phyloP scores from a whole-genome alignment of 1,284 basidiomycete species.

The Moesziomyces globuligerus region DNA sequence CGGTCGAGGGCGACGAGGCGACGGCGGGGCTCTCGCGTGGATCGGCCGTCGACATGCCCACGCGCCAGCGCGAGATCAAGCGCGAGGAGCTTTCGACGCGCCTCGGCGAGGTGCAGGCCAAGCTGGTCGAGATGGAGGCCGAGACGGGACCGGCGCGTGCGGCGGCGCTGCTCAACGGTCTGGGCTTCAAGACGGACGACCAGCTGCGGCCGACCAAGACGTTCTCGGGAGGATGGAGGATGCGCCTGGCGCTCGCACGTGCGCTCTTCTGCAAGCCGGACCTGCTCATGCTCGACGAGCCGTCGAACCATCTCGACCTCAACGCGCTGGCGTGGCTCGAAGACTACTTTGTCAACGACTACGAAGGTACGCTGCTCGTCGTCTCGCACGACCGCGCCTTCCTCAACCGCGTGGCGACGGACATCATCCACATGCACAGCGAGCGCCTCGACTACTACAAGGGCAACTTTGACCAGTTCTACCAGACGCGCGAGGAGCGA shows the following conservation, averaged over 20 bases:
- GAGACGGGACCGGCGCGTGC: constrained; percentile 95
- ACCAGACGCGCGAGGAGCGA: constrained; percentile 96
- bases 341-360: constrained; percentile 81
- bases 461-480: constrained; percentile 98
- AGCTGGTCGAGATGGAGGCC: constrained; percentile 95
- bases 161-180: constrained; percentile 85
- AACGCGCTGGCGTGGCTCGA: constrained; percentile 70
- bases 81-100: constrained; percentile 83
- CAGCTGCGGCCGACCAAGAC: constrained; percentile 74
- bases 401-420: constrained; percentile 95
- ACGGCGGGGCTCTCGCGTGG: constrained; percentile 47
- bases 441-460: constrained; percentile 95
- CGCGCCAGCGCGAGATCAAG: constrained; percentile 65
- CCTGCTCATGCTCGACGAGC: constrained; percentile 69
- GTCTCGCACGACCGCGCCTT: constrained; percentile 99
- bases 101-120: constrained; percentile 89
- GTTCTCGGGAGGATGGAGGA: constrained; percentile 99
- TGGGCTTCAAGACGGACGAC: constrained; percentile 90
- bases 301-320: constrained; percentile 88
- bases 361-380: constrained; percentile 91
- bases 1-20: constrained; percentile 19
- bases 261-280: constrained; percentile 88
- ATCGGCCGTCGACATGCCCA: constrained; percentile 63
- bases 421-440: constrained; percentile 97
- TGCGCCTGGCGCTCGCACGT: constrained; percentile 97